Percentiles rank a stretch among this genome's conserved stretches.
Evolutionary conservation across 345 rosid species (phyloP).

Genomic region (Pistacia vera): DNA sequence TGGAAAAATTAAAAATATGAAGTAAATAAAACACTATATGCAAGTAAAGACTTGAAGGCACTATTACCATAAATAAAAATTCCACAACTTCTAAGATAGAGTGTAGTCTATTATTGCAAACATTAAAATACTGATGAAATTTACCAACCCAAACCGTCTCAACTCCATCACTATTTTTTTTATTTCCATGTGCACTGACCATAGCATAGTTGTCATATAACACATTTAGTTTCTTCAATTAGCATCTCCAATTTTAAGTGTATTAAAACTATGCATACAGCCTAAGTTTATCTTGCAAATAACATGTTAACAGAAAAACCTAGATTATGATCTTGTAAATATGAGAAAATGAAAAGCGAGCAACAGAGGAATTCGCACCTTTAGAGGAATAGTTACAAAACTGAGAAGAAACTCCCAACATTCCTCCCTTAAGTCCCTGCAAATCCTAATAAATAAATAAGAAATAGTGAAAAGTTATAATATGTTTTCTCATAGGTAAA

Average conservation of each 20-base stretch:
- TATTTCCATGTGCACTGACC: neutral
- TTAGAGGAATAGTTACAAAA: slow-evolving; percentile 57
- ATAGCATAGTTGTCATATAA: neutral
- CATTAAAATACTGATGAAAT: neutral
- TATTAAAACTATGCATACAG: neutral
- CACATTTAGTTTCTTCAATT: neutral
- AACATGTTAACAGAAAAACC: too few relatives aligned
- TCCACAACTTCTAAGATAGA: neutral
- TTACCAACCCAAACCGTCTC: neutral
- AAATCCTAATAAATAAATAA: slow-evolving; percentile 7
- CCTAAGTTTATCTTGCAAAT: neutral
- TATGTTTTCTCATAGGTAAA: neutral
- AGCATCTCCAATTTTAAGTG: neutral
- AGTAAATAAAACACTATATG: neutral
- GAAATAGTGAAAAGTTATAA: neutral
- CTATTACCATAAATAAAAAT: neutral
- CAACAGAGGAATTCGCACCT: slow-evolving; percentile 37
- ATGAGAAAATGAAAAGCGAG: too few relatives aligned
- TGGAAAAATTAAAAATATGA: neutral
- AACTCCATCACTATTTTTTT: neutral
- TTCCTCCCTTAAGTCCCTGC: slow-evolving; percentile 50
- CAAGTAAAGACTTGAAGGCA: neutral
- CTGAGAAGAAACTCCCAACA: slow-evolving; percentile 55
- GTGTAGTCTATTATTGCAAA: neutral
- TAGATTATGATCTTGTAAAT: too few relatives aligned